phyloP scores from a whole-genome alignment of 1,284 basidiomycete species.

The Sanghuangporus baumii region DNA sequence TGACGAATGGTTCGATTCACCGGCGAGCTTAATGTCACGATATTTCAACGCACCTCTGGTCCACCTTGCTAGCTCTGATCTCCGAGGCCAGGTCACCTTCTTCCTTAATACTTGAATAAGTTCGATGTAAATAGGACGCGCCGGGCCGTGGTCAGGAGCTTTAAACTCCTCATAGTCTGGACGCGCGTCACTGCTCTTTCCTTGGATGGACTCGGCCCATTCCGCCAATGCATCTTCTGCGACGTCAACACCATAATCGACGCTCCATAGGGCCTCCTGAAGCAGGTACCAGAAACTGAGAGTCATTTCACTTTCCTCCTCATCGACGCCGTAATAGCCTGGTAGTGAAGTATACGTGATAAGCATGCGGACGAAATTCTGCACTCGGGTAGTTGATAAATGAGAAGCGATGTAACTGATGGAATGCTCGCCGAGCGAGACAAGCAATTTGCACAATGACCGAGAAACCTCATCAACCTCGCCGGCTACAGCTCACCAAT shows the following conservation, averaged over 20 bases:
- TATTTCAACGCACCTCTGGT: constrained; percentile 50
- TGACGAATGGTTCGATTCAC: constrained; percentile 25
- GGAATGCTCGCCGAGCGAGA: constrained; percentile 80
- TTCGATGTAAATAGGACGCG: constrained; percentile 73
- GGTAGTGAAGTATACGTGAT: constrained; percentile 73
- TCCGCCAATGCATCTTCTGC: constrained; percentile 35
- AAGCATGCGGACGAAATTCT: constrained; percentile 65
- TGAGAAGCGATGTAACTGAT: constrained; percentile 72
- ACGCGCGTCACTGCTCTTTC: constrained; percentile 15
- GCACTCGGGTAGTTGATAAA: constrained; percentile 55
- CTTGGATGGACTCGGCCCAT: constrained; percentile 21
- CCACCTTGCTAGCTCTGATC: constrained; percentile 46
- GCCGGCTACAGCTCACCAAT: constrained; percentile 17
- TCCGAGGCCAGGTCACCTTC: constrained; percentile 69
- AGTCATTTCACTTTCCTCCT: constrained; percentile 82
- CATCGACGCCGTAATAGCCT: constrained; percentile 74
- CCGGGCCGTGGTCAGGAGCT: constrained; percentile 44
- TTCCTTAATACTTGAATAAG: constrained; percentile 63
- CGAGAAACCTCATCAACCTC: constrained; percentile 51
- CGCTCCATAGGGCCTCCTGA: constrained; percentile 82
- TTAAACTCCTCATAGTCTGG: constrained; percentile 27
- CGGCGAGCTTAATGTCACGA: constrained; percentile 7
- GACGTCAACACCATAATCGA: constrained; percentile 50
- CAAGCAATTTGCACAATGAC: constrained; percentile 73
- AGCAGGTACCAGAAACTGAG: constrained; percentile 85